These are phyloP conservation scores for Myriosclerotinia scirpicola DNA, from an alignment of 2,329 filamentous ascomycete genomes.

Conservation along the genomic window DNA sequence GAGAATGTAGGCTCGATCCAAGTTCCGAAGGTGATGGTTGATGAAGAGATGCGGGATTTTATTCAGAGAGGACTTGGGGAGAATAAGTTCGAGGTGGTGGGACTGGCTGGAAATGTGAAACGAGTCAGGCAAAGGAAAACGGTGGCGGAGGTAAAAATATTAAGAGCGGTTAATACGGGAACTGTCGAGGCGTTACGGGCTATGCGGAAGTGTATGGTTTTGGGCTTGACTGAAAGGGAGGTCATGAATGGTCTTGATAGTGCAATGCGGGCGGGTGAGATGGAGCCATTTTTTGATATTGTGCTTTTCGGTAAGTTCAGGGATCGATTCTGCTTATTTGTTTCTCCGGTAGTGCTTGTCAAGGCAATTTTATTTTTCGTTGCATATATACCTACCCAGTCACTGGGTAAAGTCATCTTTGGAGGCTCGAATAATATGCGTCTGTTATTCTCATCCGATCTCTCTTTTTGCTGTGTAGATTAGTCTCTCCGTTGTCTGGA, in stretches of 20 bases:
- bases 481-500: not conserved
- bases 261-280: conserved; percentile 51
- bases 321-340: not conserved
- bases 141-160: conserved; percentile 54
- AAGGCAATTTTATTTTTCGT: not conserved
- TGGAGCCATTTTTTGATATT: conserved; percentile 62
- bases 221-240: conserved; percentile 57
- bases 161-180: conserved; percentile 63
- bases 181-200: conserved; percentile 60
- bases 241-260: conserved; percentile 57
- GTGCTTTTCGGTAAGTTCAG: conserved; percentile 53
- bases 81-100: conserved; percentile 56
- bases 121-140: conserved; percentile 60
- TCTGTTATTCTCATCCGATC: not conserved
- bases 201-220: conserved; percentile 55
- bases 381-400: not conserved
- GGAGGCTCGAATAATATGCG: not conserved
- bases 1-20: not conserved
- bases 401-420: not conserved
- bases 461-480: not conserved
- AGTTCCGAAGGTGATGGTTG: conserved; percentile 55
- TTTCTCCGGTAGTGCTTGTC: not conserved
- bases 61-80: conserved; percentile 56
- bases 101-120: conserved; percentile 55
- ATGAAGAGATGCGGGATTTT: conserved; percentile 64